phyloP scores from a whole-genome alignment of 2,329 filamentous ascomycete species.

The Penicillium palitans region DNA sequence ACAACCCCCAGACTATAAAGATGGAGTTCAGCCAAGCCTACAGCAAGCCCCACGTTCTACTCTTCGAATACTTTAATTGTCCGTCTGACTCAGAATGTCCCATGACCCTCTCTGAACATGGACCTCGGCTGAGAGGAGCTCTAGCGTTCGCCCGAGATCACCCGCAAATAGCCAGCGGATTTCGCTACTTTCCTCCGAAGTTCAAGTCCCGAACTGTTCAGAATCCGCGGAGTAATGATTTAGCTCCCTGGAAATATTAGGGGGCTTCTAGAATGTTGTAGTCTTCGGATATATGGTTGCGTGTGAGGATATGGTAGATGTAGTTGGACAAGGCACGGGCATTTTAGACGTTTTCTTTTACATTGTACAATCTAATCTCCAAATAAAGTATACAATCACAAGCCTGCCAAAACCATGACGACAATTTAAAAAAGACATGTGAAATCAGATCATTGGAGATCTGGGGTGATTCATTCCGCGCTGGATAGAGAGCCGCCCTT shows the following conservation, averaged over 20 bases:
- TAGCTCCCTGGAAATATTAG: background rate
- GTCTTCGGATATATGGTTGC: background rate
- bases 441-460: slow-evolving; percentile 23
- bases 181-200: slow-evolving; percentile 16
- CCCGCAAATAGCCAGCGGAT: slow-evolving; percentile 17
- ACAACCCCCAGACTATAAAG: slow-evolving; percentile 3
- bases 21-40: background rate
- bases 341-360: background rate
- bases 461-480: slow-evolving; percentile 16
- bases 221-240: slow-evolving; percentile 15
- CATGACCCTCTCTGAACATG: slow-evolving; percentile 14
- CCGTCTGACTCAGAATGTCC: slow-evolving; percentile 17
- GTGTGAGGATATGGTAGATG: background rate
- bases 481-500: slow-evolving; percentile 21
- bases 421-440: slow-evolving; percentile 21
- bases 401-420: slow-evolving; percentile 20
- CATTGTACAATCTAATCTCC: background rate
- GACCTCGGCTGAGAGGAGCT: slow-evolving; percentile 29
- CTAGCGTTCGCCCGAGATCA: slow-evolving; percentile 20
- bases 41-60: background rate
- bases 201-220: slow-evolving; percentile 2
- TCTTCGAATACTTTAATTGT: background rate
- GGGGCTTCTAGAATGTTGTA: background rate
- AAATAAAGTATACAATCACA: slow-evolving; percentile 11
- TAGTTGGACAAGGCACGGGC: background rate